A percentile compares a stretch with the other conserved stretches of the same genome.
phyloP scores from a whole-genome alignment of 83 land plant genomes.

The Isoetes engelmannii region DNA sequence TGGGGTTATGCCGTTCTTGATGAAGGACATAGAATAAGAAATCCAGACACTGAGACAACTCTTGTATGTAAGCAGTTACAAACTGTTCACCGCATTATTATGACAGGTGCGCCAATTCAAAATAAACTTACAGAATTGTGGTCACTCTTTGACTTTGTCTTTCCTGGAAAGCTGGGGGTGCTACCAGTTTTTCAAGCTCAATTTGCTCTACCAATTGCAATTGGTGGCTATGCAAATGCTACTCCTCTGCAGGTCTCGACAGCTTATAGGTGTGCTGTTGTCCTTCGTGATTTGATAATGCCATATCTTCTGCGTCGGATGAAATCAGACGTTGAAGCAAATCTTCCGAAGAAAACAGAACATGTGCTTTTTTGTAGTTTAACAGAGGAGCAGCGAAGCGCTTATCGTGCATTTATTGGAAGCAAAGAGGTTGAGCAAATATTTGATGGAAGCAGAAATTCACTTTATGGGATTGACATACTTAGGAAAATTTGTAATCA shows the following conservation, averaged over 20 bases:
- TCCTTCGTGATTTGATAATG: slow-evolving; percentile 88
- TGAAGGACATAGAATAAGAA: slow-evolving; percentile 96
- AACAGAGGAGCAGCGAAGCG: slow-evolving; percentile 65
- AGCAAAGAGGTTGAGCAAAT: slow-evolving; percentile 96
- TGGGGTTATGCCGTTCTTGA: slow-evolving; percentile 99
- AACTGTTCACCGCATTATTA: slow-evolving; percentile 93
- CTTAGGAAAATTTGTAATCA: slow-evolving; percentile 97
- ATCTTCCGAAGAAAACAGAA: slow-evolving; percentile 94
- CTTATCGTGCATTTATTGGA: slow-evolving; percentile 84
- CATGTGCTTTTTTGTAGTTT: slow-evolving; percentile 92
- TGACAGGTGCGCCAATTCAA: slow-evolving; percentile 99
- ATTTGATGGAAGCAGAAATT: slow-evolving; percentile 78
- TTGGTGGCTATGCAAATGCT: slow-evolving; percentile 98
- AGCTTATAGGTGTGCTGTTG: slow-evolving; percentile 94
- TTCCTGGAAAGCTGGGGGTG: slow-evolving; percentile 98
- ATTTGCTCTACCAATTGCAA: slow-evolving; percentile 79
- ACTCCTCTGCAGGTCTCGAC: slow-evolving; percentile 96
- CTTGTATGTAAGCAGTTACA: slow-evolving; percentile 93
- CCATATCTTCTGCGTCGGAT: slow-evolving; percentile 89
- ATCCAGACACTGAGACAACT: slow-evolving; percentile 92
- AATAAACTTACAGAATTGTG: slow-evolving; percentile 87
- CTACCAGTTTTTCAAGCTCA: slow-evolving; percentile 96
- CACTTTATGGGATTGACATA: slow-evolving; percentile 93
- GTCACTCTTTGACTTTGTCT: slow-evolving; percentile 96
- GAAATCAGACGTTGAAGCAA: slow-evolving; percentile 93